Base-by-base conservation (phyloP, 2,329 filamentous ascomycete genomes). In the Alternaria gansuensis region DNA sequence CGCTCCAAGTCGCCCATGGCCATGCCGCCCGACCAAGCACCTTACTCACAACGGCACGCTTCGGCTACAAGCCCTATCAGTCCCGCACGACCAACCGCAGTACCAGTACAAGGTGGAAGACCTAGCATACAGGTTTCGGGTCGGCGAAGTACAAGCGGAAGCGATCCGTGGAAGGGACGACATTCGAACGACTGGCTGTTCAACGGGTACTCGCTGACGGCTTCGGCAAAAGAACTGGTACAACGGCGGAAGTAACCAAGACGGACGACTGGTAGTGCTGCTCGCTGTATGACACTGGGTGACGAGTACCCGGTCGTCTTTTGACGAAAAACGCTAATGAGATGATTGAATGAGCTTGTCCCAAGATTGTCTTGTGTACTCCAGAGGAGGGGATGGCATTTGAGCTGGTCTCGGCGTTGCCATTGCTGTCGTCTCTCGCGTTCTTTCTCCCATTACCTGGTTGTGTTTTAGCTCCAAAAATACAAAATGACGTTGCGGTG, bases 141-240 rank as follows among this genome's bases (percentile, higher is more conserved):
- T 11, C 63, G 76, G 48, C 60, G 68, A 28, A 71, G 70, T 60
- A 75, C 73, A 4, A 64, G 62, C 46, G 69, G 69, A 45, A 77
- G 74, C 59, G 72, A 77, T 56, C 68, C 70, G 55, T 77, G 75
- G 75, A 65, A 68, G 9, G 75, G 75, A 51, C 70, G 76, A 7
- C 76, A 78, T 59, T 75, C 75, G 24, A 78, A 78, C 54, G 71
- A 73, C 8, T 78, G 76, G 76, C 64, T 78, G 4, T 78, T 78
- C 55, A 71, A 71, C 40, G 75, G 72, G 39, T 77, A 74, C 57
- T 77, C 75, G 14, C 72, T 77, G 9, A 75, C 72, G n/a, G 75
- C 74, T 33, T 69, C 71, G 9, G 71, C 75, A 21, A 77, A 72
- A 51, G 72, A 69, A 21, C 43, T 75, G 26, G 45, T 75, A 11